These are phyloP conservation scores for Carpinus fangiana DNA, from an alignment of 306 rosid genomes.

Conservation along the genomic window DNA sequence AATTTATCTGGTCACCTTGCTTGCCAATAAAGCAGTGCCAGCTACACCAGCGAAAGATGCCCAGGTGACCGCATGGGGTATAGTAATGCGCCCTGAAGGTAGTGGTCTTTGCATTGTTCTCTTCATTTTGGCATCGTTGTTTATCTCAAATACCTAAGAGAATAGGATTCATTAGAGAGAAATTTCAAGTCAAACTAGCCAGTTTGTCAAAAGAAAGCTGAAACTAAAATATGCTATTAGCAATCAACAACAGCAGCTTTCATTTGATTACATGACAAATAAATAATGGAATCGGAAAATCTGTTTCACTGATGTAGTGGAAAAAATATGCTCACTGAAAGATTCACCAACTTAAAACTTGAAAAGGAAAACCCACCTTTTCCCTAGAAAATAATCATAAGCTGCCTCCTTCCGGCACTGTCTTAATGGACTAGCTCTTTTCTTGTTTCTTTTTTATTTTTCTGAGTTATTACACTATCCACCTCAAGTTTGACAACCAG, in stretches of 20 bases:
- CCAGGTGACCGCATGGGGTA: slow-evolving; percentile 74
- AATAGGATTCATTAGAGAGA: slow-evolving; percentile 9
- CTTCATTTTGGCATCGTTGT: slow-evolving; percentile 88
- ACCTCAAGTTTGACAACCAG: no score
- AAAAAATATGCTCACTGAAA: no score
- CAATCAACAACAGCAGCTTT: background rate
- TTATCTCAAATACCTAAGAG: slow-evolving; percentile 70
- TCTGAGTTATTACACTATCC: no score
- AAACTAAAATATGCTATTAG: background rate
- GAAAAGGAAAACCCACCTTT: no score
- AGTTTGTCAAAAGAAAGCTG: background rate
- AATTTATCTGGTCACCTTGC: slow-evolving; percentile 58
- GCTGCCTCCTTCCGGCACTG: no score
- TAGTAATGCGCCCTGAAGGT: slow-evolving; percentile 86
- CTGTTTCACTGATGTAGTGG: no score
- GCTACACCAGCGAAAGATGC: slow-evolving; percentile 74
- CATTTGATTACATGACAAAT: no score
- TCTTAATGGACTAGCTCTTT: no score
- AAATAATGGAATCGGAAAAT: no score
- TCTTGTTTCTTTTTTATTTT: no score
- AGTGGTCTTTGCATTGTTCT: slow-evolving; percentile 80
- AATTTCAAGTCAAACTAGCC: slow-evolving; percentile 11
- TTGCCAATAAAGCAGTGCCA: slow-evolving; percentile 77
- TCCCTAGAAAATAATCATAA: no score
- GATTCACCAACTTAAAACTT: no score